These are phyloP conservation scores for Pharus latifolius DNA, from an alignment of 176 grass and related monocot species.

Conservation along the genomic window DNA sequence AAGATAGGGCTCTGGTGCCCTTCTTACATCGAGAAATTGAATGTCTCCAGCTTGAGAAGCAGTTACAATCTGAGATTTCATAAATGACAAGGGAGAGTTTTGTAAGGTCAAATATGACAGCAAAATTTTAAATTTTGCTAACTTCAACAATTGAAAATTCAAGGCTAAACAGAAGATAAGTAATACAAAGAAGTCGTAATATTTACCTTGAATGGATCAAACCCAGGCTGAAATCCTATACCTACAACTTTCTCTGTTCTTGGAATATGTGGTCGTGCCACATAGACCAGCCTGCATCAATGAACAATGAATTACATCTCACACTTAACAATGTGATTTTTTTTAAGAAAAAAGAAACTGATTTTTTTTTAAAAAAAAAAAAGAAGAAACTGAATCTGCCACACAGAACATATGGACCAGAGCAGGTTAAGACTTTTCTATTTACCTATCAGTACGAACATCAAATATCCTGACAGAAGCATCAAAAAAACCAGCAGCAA, in stretches of 20 bases:
- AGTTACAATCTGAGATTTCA: constrained; percentile 58
- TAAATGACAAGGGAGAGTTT: constrained; percentile 5
- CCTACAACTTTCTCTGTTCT: constrained; percentile 79
- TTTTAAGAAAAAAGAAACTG: too few species aligned
- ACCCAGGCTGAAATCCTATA: constrained; percentile 86
- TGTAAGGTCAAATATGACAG: constrained; percentile 11
- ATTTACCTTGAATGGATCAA: constrained; percentile 82
- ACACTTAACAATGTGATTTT: neutral
- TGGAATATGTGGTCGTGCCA: constrained; percentile 64
- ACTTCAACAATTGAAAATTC: neutral
- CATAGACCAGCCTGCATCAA: constrained; percentile 57
- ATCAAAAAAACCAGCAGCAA: constrained; percentile 79
- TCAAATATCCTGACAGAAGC: constrained; percentile 90
- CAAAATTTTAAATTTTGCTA: neutral
- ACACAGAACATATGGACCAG: neutral
- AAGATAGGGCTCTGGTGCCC: constrained; percentile 41
- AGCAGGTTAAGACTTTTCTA: constrained; percentile 6
- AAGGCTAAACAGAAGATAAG: constrained; percentile 9
- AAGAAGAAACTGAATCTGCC: neutral
- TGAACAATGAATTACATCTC: neutral
- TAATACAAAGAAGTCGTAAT: neutral
- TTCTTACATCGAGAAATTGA: constrained; percentile 90
- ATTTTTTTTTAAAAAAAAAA: too few species aligned
- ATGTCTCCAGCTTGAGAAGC: constrained; percentile 82
- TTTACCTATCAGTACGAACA: constrained; percentile 59